Evolutionary conservation across 805 yeast genomes (phyloP).

Genomic region (Lachancea quebecensis): DNA sequence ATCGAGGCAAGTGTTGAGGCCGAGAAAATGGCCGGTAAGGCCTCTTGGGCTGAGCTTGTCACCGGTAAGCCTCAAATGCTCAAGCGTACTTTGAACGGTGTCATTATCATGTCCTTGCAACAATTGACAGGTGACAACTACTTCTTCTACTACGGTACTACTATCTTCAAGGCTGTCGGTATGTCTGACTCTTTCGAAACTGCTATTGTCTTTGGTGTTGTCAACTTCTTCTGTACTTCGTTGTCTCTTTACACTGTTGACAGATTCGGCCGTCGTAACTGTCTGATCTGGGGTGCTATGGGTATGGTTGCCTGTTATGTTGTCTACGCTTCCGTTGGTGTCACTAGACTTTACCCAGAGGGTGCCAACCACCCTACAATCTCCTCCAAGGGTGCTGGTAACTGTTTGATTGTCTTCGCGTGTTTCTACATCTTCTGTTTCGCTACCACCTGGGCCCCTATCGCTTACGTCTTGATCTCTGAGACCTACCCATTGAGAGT

Average conservation of each 20-base stretch:
- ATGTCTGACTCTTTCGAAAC: conserved; percentile 51
- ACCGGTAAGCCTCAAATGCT: conserved; percentile 61
- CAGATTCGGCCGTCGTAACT: conserved; percentile 45
- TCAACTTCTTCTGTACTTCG: conserved; percentile 53
- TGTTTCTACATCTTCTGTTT: conserved; percentile 69
- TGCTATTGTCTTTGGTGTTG: conserved; percentile 50
- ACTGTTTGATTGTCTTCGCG: conserved; percentile 62
- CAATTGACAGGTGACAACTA: conserved; percentile 63
- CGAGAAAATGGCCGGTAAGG: conserved; percentile 55
- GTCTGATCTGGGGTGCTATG: conserved; percentile 40
- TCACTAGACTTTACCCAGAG: conserved; percentile 35
- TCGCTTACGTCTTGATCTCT: conserved; percentile 58
- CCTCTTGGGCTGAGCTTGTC: conserved; percentile 57
- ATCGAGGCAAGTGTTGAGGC: conserved; percentile 55
- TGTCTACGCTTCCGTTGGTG: conserved; percentile 55
- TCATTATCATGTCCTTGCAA: conserved; percentile 52
- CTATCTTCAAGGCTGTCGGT: conserved; percentile 56
- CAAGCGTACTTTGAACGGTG: conserved; percentile 45
- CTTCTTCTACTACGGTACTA: conserved; percentile 61
- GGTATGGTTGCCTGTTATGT: conserved; percentile 41
- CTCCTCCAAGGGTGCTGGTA: conserved; percentile 50
- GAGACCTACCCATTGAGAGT: conserved; percentile 71
- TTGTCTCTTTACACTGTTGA: conserved; percentile 46
- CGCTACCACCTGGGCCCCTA: conserved; percentile 76
- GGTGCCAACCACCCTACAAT: conserved; percentile 33